A percentile compares a stretch with the other conserved stretches of the same genome.
phyloP scores from a whole-genome alignment of 2,329 filamentous ascomycete species.

The Aureobasidium mangrovei region DNA sequence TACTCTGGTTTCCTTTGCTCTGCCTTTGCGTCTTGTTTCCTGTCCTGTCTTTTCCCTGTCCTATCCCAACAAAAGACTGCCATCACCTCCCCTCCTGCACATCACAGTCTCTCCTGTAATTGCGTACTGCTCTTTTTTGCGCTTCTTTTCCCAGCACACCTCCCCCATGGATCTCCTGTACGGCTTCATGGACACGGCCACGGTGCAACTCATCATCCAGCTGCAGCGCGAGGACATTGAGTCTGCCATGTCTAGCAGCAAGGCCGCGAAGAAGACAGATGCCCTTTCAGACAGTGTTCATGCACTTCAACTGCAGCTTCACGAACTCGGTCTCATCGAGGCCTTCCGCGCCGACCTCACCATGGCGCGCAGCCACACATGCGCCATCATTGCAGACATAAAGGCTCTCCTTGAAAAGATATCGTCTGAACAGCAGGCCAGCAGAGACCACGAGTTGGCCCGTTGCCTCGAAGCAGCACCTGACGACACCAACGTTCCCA shows the following conservation, averaged over 20 bases:
- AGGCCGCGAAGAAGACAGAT: constrained; percentile 20
- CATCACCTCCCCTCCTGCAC: no score
- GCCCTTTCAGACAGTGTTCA: constrained; percentile 16
- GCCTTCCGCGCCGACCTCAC: constrained; percentile 17
- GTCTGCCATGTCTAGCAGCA: constrained; percentile 5
- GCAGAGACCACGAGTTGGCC: constrained; percentile 19
- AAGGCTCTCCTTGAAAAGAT: constrained; percentile 15
- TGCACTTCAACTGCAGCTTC: constrained; percentile 20
- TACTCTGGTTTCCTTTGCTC: no score
- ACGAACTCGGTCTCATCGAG: constrained; percentile 19
- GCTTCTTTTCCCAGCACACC: neutral
- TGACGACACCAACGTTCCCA: neutral
- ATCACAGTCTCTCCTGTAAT: no score
- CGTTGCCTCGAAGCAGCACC: neutral
- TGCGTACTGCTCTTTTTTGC: neutral
- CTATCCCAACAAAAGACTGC: no score
- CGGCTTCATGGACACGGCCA: constrained; percentile 10
- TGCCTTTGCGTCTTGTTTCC: no score
- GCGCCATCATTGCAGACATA: constrained; percentile 18
- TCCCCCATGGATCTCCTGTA: neutral
- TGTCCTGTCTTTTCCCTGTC: no score
- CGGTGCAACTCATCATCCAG: constrained; percentile 11
- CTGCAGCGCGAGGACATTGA: constrained; percentile 16
- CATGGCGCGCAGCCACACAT: constrained; percentile 20
- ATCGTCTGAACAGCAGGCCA: constrained; percentile 19